phyloP scores from a whole-genome alignment of 352 stramenopile genomes.

The Pythium phragmiticola region DNA sequence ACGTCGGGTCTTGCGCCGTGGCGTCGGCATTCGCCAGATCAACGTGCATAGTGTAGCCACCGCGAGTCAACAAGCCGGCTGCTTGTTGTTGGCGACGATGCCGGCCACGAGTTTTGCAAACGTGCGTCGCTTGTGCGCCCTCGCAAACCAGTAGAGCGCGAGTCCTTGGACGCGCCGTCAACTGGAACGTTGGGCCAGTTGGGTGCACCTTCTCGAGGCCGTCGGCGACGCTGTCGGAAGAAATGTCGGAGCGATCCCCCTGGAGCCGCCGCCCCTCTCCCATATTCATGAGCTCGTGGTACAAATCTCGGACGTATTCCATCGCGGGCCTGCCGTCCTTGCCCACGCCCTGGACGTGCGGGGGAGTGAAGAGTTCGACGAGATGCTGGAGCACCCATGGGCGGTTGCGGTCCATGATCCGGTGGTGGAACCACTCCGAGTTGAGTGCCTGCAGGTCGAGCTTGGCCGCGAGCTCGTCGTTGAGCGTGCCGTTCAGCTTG shows the following conservation, averaged over 20 bases:
- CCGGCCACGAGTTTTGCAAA: slow-evolving; percentile 90
- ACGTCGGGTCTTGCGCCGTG: slow-evolving; percentile 62
- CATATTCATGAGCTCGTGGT: slow-evolving; percentile 95
- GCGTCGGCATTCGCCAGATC: slow-evolving; percentile 73
- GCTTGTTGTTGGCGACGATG: slow-evolving; percentile 81
- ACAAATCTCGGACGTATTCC: slow-evolving; percentile 96
- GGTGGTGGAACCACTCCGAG: slow-evolving; percentile 94
- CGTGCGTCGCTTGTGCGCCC: slow-evolving; percentile 89
- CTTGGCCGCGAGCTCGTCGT: slow-evolving; percentile 95
- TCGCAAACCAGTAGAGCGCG: slow-evolving; percentile 91
- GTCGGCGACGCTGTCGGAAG: slow-evolving; percentile 87
- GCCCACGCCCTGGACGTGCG: slow-evolving; percentile 68
- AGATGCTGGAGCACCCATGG: slow-evolving; percentile 98
- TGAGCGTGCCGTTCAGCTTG: slow-evolving; percentile 92
- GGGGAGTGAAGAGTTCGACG: slow-evolving; percentile 93
- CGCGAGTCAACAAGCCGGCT: slow-evolving; percentile 66
- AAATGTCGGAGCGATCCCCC: slow-evolving; percentile 92
- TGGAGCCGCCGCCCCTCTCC: slow-evolving; percentile 83
- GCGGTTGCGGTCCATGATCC: slow-evolving; percentile 96
- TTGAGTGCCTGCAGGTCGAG: slow-evolving; percentile 97
- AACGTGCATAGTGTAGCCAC: slow-evolving; percentile 77
- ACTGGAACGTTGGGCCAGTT: slow-evolving; percentile 87
- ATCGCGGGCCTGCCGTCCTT: slow-evolving; percentile 82
- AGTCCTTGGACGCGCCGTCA: slow-evolving; percentile 82
- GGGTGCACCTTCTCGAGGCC: slow-evolving; percentile 83